Conservation (phyloP, 768 basidiomycete genomes). For the Cantharellus anzutake region DNA sequence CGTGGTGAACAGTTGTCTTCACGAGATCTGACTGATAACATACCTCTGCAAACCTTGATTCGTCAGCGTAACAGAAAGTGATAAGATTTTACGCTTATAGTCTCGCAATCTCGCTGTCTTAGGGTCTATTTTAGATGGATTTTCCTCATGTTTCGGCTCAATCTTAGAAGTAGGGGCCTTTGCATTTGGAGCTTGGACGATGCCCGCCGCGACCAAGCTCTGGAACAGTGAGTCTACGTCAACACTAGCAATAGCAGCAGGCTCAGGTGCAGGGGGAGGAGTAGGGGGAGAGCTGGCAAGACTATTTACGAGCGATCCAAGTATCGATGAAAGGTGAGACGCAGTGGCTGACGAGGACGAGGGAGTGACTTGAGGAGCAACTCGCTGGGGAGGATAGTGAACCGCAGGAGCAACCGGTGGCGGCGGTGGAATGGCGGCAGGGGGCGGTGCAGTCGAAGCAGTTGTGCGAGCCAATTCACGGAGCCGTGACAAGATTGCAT, state of each 20-base stretch:
- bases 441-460: slow-evolving; percentile 18
- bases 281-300: slow-evolving; percentile 8
- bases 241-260: slow-evolving; percentile 15
- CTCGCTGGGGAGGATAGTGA: neutral
- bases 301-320: neutral
- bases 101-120: slow-evolving; percentile 30
- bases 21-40: slow-evolving; percentile 11
- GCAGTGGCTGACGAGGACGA: slow-evolving; percentile 3
- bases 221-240: slow-evolving; percentile 17
- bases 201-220: slow-evolving; percentile 61
- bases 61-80: slow-evolving; percentile 39
- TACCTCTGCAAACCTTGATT: slow-evolving; percentile 59
- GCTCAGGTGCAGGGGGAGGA: slow-evolving; percentile 16
- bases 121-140: slow-evolving; percentile 16
- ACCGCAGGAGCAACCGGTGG: neutral
- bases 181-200: slow-evolving; percentile 21
- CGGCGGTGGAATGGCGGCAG: slow-evolving; percentile 16
- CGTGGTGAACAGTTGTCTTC: neutral
- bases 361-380: slow-evolving; percentile 2
- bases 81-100: slow-evolving; percentile 42
- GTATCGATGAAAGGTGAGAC: neutral
- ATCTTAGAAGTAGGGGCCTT: neutral
- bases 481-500: slow-evolving; percentile 54
- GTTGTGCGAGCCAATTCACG: slow-evolving; percentile 19
- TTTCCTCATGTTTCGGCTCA: slow-evolving; percentile 2